Evolutionary conservation across 1,284 basidiomycete species (phyloP), one percentile per base, ranked within the genome.

Genomic region (Megacollybia platyphylla): DNA sequence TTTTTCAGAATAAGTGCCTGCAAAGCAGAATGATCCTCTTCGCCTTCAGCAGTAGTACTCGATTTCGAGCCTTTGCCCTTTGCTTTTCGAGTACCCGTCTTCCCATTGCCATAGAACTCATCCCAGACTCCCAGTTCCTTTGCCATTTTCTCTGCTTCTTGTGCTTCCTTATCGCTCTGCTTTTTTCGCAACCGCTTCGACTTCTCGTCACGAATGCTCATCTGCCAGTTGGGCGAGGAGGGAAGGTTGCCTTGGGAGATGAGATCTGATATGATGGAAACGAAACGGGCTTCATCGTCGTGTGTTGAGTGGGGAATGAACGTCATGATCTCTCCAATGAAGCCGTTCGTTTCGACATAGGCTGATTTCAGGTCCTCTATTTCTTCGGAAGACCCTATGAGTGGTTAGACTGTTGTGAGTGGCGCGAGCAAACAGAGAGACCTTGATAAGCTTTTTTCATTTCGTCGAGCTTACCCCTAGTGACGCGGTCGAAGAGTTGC

Each of bases 101-200:
- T 84, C 4, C 85, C 89, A 46, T 65, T 76, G 1, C 89, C 91
- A 56, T 87, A 96, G 54, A 97, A 93, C 57, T 96, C 90, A 46
- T 96, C 91, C 84, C 89, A 92, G 6, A 96, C 86, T 8, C 90
- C 92, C 11, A 97, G 64, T 52, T 92, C 88, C 53, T 80, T 87
- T 1, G 92, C 91, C 17, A 84, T 62, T 37, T 76, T 68, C 57
- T 96, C 92, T 1, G 92, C 92, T 54, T 94, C 88, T 41, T 67
- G 64, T 0, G 88, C 87, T 59, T 93, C 89, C 56, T 79, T 80
- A 48, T 77, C 70, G 1, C 80, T 75, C 52, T 79, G 75, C 58
- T 85, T 86, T 62, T 71, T 71, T 37, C 91, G 73, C 18, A 79
- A 73, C 46, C 81, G 69, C 48, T 72, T 76, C 2, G 80, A 79